These are phyloP conservation scores for Phlebopus sp. DNA, from an alignment of 1,284 basidiomycete species.

Conservation along the genomic window DNA sequence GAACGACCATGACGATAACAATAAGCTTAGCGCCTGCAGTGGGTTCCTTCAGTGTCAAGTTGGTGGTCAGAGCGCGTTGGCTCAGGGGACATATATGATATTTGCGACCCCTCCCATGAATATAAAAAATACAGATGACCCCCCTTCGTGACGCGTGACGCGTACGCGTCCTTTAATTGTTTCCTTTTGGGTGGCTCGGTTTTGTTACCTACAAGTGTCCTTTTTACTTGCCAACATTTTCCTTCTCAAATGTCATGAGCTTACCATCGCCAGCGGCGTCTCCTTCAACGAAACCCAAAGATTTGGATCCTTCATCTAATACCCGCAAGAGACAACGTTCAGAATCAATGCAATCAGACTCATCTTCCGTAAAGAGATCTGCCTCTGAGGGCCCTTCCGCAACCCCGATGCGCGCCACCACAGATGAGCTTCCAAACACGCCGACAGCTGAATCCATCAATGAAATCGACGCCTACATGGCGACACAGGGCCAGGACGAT, in stretches of 20 bases:
- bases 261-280: conserved; percentile 34
- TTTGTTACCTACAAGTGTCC: background rate
- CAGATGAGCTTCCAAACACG: conserved; percentile 28
- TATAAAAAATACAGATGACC: background rate
- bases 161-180: background rate
- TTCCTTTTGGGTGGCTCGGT: background rate
- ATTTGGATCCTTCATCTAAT: conserved; percentile 21
- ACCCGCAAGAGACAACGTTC: conserved; percentile 50
- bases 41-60: too few species aligned
- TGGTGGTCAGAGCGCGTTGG: too few species aligned
- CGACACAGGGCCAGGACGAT: conserved; percentile 54
- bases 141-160: background rate
- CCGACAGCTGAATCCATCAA: conserved; percentile 1
- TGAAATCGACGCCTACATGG: conserved; percentile 73
- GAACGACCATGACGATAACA: conserved; percentile 21
- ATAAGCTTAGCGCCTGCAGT: background rate
- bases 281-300: conserved; percentile 25
- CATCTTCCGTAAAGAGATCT: conserved; percentile 69
- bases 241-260: conserved; percentile 27
- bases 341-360: conserved; percentile 49
- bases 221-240: background rate
- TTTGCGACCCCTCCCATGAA: background rate
- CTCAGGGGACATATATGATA: too few species aligned
- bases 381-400: conserved; percentile 57
- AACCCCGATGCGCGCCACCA: conserved; percentile 37